Evolutionary conservation across 2,329 filamentous ascomycete genomes (phyloP).

Genomic region (Neoascochyta sp.): DNA sequence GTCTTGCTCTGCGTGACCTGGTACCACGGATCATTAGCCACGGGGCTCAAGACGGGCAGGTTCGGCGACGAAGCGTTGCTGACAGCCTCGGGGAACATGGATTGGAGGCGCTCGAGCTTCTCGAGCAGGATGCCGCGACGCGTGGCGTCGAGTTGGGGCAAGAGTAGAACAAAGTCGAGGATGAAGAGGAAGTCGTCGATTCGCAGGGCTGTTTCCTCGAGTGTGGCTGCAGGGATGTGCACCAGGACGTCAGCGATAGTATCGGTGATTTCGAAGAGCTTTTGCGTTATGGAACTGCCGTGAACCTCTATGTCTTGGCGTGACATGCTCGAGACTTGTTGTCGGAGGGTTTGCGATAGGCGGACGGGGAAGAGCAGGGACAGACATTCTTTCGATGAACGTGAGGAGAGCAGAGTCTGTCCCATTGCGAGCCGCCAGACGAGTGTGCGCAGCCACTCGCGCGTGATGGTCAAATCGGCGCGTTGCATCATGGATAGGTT

Average conservation of each 20-base stretch:
- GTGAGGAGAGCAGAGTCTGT: conserved; percentile 44
- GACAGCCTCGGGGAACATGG: conserved; percentile 35
- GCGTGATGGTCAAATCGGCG: conserved; percentile 49
- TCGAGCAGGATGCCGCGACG: conserved; percentile 45
- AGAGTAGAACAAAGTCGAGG: conserved; percentile 50
- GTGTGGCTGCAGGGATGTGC: conserved; percentile 47
- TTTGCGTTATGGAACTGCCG: conserved; percentile 55
- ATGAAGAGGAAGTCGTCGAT: conserved; percentile 55
- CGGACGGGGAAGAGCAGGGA: conserved; percentile 47
- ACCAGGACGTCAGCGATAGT: conserved; percentile 58
- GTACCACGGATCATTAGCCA: conserved; percentile 32
- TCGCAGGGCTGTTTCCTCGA: conserved; percentile 47
- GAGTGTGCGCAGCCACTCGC: conserved; percentile 49
- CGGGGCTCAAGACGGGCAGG: conserved; percentile 26
- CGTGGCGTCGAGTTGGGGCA: conserved; percentile 48
- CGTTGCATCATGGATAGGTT: conserved; percentile 44
- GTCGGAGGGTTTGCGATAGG: conserved; percentile 44
- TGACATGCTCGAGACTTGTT: conserved; percentile 43
- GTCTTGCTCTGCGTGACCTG: conserved; percentile 35
- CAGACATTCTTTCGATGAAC: conserved; percentile 36
- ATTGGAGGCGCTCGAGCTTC: conserved; percentile 40
- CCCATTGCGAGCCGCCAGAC: conserved; percentile 51
- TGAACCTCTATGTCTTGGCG: conserved; percentile 52
- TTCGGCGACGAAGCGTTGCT: conserved; percentile 32
- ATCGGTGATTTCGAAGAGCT: conserved; percentile 59